Conservation (phyloP, 805 yeast species). For the Blastobotrys robertii region DNA sequence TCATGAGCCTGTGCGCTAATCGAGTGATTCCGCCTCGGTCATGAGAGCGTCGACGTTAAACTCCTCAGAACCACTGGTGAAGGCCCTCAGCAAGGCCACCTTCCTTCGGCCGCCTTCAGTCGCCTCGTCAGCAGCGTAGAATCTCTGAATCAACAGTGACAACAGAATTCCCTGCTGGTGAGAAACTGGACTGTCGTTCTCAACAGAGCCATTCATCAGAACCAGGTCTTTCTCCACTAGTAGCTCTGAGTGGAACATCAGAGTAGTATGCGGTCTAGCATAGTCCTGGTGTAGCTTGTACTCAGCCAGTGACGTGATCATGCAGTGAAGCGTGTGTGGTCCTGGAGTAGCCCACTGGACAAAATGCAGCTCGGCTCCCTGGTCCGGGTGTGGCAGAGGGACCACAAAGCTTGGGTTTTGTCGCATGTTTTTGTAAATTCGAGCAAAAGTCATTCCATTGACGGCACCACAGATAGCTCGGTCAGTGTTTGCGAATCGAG, state of each 20-base stretch:
- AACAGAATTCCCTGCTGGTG: slow-evolving; percentile 71
- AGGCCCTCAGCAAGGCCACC: slow-evolving; percentile 52
- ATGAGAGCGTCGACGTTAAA: slow-evolving; percentile 63
- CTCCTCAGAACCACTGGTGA: slow-evolving; percentile 57
- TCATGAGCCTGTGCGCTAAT: slow-evolving; percentile 21
- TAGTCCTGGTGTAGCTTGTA: slow-evolving; percentile 82
- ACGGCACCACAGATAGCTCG: slow-evolving; percentile 58
- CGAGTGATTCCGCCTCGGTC: slow-evolving; percentile 64
- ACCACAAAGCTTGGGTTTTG: slow-evolving; percentile 76
- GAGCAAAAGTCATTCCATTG: slow-evolving; percentile 47
- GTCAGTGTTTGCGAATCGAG: slow-evolving; percentile 59
- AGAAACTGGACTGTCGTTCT: slow-evolving; percentile 56
- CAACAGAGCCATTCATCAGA: slow-evolving; percentile 80
- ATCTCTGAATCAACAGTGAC: slow-evolving; percentile 34
- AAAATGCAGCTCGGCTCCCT: slow-evolving; percentile 67
- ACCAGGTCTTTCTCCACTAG: slow-evolving; percentile 48
- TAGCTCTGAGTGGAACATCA: slow-evolving; percentile 78
- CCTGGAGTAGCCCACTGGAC: slow-evolving; percentile 92
- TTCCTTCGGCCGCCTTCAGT: slow-evolving; percentile 34
- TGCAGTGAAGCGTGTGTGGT: slow-evolving; percentile 72
- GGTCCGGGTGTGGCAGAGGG: slow-evolving; percentile 58
- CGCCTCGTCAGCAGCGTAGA: slow-evolving; percentile 37
- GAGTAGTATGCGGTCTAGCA: slow-evolving; percentile 91
- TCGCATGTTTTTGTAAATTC: slow-evolving; percentile 55
- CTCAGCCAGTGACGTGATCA: slow-evolving; percentile 86